These are phyloP conservation scores for Ophiostoma sp. DNA, from an alignment of 2,329 filamentous ascomycete species.

Conservation along the genomic window DNA sequence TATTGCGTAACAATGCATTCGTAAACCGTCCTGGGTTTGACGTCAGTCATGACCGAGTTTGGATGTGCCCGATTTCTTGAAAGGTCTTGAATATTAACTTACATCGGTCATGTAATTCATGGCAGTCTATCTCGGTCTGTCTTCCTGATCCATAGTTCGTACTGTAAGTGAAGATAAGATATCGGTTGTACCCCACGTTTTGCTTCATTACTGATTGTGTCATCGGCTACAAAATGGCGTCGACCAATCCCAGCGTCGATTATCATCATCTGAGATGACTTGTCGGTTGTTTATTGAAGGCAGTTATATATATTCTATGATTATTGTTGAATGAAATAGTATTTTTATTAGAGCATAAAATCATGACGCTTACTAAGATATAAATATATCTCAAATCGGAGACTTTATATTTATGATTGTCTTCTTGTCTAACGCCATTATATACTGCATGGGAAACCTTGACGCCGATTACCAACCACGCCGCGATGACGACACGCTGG, in stretches of 20 bases:
- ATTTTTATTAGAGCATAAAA: no score
- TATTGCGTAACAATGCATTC: conserved; percentile 7
- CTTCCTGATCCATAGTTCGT: not conserved
- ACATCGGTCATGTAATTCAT: not conserved
- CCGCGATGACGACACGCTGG: not conserved
- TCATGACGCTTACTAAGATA: no score
- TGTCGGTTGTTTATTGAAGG: no score
- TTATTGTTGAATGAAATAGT: no score
- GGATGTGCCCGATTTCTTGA: not conserved
- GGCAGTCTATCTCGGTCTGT: not conserved
- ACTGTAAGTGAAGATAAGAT: not conserved
- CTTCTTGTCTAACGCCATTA: not conserved
- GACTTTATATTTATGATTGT: not conserved
- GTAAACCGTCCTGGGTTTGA: not conserved
- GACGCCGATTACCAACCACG: not conserved
- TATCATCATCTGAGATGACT: not conserved
- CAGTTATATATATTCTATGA: no score
- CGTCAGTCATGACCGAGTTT: not conserved
- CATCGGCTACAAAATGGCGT: not conserved
- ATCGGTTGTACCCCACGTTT: not conserved
- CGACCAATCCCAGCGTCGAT: not conserved
- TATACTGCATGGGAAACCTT: not conserved
- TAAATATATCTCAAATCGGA: no score
- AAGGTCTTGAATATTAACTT: not conserved
- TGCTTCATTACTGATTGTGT: not conserved